These are phyloP conservation scores for Corylus heterophylla DNA, from an alignment of 306 rosid genomes.

Conservation along the genomic window DNA sequence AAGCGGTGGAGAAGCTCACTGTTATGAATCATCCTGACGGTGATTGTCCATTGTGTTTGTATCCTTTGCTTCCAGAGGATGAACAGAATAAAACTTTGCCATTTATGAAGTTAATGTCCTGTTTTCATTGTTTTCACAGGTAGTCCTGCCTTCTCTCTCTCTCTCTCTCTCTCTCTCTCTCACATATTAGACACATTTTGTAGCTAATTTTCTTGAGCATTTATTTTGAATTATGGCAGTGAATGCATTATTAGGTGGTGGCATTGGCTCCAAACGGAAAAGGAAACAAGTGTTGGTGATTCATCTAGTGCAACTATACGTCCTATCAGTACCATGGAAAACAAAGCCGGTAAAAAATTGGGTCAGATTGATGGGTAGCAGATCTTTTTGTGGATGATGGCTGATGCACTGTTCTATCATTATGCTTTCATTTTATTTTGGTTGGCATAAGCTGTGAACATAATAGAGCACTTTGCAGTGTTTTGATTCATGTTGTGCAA, in stretches of 20 bases:
- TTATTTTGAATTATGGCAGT: constrained; percentile 45
- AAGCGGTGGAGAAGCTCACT: constrained; percentile 77
- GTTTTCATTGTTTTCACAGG: constrained; percentile 93
- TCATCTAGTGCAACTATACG: constrained; percentile 30
- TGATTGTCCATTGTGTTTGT: constrained; percentile 79
- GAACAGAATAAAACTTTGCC: constrained; percentile 50
- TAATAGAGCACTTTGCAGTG: not conserved
- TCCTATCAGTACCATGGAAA: constrained; percentile 27
- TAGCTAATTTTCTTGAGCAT: constrained; percentile 1
- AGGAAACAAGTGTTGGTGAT: constrained; percentile 34
- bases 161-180: not conserved
- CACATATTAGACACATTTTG: constrained; percentile 1
- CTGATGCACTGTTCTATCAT: not conserved
- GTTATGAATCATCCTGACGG: constrained; percentile 93
- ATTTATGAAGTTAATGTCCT: constrained; percentile 88
- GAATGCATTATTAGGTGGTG: constrained; percentile 86
- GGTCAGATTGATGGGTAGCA: not conserved
- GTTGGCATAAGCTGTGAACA: not conserved
- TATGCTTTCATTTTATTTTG: not conserved
- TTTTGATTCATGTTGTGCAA: not conserved
- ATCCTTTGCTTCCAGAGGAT: constrained; percentile 59
- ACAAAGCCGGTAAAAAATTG: constrained; percentile 25
- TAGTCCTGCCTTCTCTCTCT: constrained; percentile 9
- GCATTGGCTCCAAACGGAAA: constrained; percentile 61
- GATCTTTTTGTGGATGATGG: not conserved